Base-by-base conservation (phyloP, 768 basidiomycete species). In the Leucosporidium creatinivorum region DNA sequence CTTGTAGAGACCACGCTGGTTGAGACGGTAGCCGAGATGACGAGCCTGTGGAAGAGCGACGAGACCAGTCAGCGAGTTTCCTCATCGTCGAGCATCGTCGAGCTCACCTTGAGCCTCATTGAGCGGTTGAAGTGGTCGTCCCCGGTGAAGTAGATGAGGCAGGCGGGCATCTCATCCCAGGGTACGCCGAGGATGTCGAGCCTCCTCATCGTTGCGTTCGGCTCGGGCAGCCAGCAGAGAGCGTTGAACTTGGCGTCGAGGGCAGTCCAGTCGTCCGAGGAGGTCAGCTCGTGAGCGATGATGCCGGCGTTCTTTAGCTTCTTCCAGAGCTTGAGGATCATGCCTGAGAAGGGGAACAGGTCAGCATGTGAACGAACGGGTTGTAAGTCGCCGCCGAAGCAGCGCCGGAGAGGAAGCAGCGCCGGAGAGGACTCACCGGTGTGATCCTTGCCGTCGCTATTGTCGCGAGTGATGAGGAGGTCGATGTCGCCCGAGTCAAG, bases 401-500 rank as follows among this genome's bases (percentile, higher is more conserved):
- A n/a, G n/a, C n/a, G n/a, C n/a, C n/a, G n/a, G 39, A 48, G 44
- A 18, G 33, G 4, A 10, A 33, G 33, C 33, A 33, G 33, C 10
- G 5, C 10, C 33, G 33, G n/a, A n/a, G n/a, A n/a, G 26, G 26
- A 57, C 65, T 54, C 17, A 69, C 77, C 76, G 3, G 61, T 59
- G 59, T 78, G 77, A 7, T 68, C 73, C 18, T 47, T 49, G 17
- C 76, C 77, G 61, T 78, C 73, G 23, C 26, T 49, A 7, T 74
- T 66, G 62, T 77, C 73, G 21, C 76, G 67, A 4, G 78, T 77
- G 59, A 80, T 73, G 30, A 80, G 69, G 18, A 79, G 26, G 68
- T 80, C 79, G 58, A 80, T 76, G 65, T 80, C 79, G 4, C 79
- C 79, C 0, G 69, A 77, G 23, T 69, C 63, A 3, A 71, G 65